Conservation (phyloP, 2,329 filamentous ascomycete genomes). For the Alternaria viburni region DNA sequence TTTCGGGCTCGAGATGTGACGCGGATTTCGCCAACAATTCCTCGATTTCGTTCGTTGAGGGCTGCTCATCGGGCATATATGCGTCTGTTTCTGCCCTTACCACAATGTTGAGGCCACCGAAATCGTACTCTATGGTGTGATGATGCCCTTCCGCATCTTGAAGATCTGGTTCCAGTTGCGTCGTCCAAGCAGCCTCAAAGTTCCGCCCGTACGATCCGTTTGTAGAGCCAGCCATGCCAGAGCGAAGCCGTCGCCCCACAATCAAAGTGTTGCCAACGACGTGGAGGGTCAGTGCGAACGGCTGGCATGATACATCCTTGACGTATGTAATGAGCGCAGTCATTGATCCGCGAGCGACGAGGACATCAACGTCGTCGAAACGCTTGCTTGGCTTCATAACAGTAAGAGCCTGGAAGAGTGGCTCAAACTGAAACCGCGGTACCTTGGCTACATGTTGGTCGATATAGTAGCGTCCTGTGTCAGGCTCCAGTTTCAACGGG, state of each 20-base stretch:
- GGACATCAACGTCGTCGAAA: background rate
- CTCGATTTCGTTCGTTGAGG: background rate
- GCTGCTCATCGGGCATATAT: background rate
- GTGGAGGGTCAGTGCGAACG: background rate
- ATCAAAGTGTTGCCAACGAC: background rate
- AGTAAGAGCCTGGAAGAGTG: background rate
- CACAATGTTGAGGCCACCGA: background rate
- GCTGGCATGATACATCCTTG: background rate
- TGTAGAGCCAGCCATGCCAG: background rate
- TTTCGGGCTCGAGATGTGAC: background rate
- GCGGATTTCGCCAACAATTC: background rate
- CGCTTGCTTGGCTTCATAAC: background rate
- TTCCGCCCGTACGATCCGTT: background rate
- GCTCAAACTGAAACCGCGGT: background rate
- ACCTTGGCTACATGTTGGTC: background rate
- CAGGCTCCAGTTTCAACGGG: background rate
- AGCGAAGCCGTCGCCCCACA: background rate
- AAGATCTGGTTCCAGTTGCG: background rate
- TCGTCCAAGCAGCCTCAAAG: background rate
- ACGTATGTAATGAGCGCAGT: background rate
- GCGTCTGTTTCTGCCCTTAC: background rate
- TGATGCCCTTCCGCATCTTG: constrained; percentile 2
- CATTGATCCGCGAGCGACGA: background rate
- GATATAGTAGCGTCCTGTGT: background rate
- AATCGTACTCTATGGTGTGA: background rate